Evolutionary conservation across 208 protist genomes (phyloP).

Genomic region (Novymonas esmeraldas): DNA sequence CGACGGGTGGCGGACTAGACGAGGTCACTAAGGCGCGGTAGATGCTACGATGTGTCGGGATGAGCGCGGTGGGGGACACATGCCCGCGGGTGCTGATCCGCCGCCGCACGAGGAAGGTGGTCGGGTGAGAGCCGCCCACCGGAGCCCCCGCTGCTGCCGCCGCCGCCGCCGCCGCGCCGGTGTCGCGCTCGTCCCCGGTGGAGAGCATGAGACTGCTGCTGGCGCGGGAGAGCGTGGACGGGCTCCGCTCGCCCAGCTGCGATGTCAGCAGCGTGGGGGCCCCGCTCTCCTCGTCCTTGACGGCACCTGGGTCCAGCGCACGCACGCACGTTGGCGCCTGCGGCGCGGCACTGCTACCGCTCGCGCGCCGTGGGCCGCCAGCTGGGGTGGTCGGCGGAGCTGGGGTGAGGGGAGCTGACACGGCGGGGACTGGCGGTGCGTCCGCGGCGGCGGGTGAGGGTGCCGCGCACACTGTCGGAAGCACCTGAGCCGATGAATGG

Average conservation of each 20-base stretch:
- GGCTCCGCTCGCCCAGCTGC: not conserved
- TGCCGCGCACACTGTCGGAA: not conserved
- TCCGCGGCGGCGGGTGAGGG: no score
- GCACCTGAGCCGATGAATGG: not conserved
- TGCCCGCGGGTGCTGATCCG: not conserved
- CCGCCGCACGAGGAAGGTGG: constrained; percentile 13
- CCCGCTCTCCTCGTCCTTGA: not conserved
- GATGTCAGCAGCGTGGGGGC: not conserved
- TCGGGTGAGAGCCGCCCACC: not conserved
- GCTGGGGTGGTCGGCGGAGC: not conserved
- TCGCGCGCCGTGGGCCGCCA: not conserved
- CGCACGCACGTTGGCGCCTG: not conserved
- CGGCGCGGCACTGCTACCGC: not conserved
- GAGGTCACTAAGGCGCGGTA: not conserved
- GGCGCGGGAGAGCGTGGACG: not conserved
- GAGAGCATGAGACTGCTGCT: not conserved
- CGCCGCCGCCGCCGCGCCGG: not conserved
- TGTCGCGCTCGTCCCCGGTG: not conserved
- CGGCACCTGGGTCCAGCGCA: no score
- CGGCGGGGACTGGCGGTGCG: no score
- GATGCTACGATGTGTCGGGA: not conserved
- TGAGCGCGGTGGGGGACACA: not conserved
- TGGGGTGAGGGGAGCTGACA: not conserved
- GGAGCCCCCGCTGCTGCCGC: not conserved
- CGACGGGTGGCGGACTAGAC: not conserved